Evolutionary conservation across 768 basidiomycete species (phyloP).

Genomic region (Pisolithus albus): DNA sequence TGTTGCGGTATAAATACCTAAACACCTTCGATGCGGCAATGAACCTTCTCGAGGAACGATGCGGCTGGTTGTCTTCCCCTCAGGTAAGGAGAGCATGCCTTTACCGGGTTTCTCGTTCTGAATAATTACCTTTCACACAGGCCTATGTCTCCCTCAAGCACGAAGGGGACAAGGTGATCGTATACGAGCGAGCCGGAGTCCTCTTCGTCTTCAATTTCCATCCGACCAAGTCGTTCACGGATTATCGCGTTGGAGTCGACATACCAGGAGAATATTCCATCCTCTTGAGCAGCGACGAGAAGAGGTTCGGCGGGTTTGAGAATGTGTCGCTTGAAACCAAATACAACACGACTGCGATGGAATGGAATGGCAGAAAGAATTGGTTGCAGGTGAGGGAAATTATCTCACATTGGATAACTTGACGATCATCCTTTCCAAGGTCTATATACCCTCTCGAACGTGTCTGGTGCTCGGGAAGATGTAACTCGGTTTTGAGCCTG

Average conservation of each 20-base stretch:
- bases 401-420: background rate
- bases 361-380: constrained; percentile 92
- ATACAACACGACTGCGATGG: constrained; percentile 77
- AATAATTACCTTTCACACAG: constrained; percentile 29
- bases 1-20: constrained; percentile 89
- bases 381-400: constrained; percentile 62
- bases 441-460: constrained; percentile 28
- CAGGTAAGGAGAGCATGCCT: constrained; percentile 42
- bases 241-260: constrained; percentile 91
- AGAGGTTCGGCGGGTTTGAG: constrained; percentile 83
- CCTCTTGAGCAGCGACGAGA: constrained; percentile 79
- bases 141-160: constrained; percentile 94
- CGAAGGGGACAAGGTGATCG: constrained; percentile 87
- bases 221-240: constrained; percentile 80
- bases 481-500: background rate
- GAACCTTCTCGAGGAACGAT: constrained; percentile 78
- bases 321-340: constrained; percentile 58
- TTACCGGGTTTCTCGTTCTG: background rate
- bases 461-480: constrained; percentile 24
- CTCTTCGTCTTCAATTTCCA: constrained; percentile 98
- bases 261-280: constrained; percentile 78
- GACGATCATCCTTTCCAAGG: constrained; percentile 11
- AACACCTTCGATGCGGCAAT: constrained; percentile 92
- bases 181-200: constrained; percentile 88
- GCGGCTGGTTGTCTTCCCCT: constrained; percentile 76